Evolutionary conservation across 768 basidiomycete genomes (phyloP).

Genomic region (Ramaria sp.): DNA sequence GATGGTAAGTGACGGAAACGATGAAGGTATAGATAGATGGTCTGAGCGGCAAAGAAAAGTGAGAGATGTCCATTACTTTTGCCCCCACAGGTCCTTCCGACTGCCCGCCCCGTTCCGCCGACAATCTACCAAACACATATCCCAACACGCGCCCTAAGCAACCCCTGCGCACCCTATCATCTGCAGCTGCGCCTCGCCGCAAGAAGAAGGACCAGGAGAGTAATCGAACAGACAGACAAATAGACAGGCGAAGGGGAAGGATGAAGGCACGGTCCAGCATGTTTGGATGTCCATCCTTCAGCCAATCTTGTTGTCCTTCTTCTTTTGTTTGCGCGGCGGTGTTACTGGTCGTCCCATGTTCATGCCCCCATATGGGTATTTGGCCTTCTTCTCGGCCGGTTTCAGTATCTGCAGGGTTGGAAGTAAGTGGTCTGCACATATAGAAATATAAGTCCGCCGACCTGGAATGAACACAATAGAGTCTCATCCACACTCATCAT

Average conservation of each 20-base stretch:
- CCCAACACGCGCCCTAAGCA: slow-evolving; percentile 1
- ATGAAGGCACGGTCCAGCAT: not conserved
- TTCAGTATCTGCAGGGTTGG: slow-evolving; percentile 69
- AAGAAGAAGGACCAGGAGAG: slow-evolving; percentile 1
- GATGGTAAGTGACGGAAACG: not conserved
- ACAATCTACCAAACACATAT: not conserved
- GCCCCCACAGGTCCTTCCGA: not conserved
- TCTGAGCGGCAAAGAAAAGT: not conserved
- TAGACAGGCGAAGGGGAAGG: slow-evolving; percentile 3
- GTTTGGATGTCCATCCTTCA: not conserved
- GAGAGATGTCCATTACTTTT: not conserved
- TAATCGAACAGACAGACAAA: not conserved
- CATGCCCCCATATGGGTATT: slow-evolving; percentile 63
- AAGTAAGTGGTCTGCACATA: slow-evolving; percentile 2
- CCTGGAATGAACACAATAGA: slow-evolving; percentile 95
- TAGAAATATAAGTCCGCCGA: slow-evolving; percentile 23
- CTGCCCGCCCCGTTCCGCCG: not conserved
- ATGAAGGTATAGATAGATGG: slow-evolving; percentile 11
- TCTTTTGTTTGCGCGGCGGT: slow-evolving; percentile 95
- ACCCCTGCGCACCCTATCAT: not conserved
- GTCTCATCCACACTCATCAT: slow-evolving; percentile 99
- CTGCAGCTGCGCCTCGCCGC: not conserved
- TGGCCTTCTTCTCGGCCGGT: slow-evolving; percentile 97
- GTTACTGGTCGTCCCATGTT: slow-evolving; percentile 68
- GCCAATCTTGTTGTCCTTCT: slow-evolving; percentile 57